Conservation (phyloP, 108 stramenopile genomes). For the Aureococcus anophagefferens region DNA sequence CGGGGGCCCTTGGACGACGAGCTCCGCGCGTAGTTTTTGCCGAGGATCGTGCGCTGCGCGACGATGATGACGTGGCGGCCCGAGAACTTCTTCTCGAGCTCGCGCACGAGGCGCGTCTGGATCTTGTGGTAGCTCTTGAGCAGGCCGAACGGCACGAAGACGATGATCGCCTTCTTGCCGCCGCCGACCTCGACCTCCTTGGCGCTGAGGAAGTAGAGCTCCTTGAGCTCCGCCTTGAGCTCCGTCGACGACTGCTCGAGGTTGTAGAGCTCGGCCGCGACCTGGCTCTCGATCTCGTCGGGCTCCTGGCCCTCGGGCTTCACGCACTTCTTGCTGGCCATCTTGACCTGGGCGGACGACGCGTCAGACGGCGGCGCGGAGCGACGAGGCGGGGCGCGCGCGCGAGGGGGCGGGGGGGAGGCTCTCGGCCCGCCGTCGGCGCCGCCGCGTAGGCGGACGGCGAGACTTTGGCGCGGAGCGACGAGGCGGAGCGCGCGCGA, state of each 20-base stretch:
- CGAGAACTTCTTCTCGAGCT: constrained; percentile 99
- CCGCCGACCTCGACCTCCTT: constrained; percentile 86
- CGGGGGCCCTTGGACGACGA: constrained; percentile 81
- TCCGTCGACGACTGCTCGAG: constrained; percentile 86
- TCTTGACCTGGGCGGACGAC: too few relatives aligned
- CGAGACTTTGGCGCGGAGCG: too few relatives aligned
- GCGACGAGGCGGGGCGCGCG: too few relatives aligned
- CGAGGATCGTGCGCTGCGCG: constrained; percentile 94
- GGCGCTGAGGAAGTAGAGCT: constrained; percentile 93
- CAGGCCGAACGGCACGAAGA: constrained; percentile 95
- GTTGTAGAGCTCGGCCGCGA: constrained; percentile 94
- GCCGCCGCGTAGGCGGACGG: too few relatives aligned
- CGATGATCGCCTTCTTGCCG: constrained; percentile 84
- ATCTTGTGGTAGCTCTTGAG: constrained; percentile 91
- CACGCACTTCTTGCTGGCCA: too few relatives aligned
- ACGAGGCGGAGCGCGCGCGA: too few relatives aligned
- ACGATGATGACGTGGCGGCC: constrained; percentile 91
- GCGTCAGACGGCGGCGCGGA: too few relatives aligned
- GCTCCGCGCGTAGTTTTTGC: constrained; percentile 77
- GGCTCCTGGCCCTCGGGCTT: constrained; percentile 64
- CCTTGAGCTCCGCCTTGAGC: constrained; percentile 64
- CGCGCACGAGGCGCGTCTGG: constrained; percentile 86
- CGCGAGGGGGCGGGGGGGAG: too few relatives aligned
- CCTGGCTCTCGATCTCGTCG: constrained; percentile 87
- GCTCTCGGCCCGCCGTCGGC: too few relatives aligned